These are phyloP conservation scores for Adansonia gregorii DNA, from an alignment of 441 rosid genomes.

Conservation along the genomic window DNA sequence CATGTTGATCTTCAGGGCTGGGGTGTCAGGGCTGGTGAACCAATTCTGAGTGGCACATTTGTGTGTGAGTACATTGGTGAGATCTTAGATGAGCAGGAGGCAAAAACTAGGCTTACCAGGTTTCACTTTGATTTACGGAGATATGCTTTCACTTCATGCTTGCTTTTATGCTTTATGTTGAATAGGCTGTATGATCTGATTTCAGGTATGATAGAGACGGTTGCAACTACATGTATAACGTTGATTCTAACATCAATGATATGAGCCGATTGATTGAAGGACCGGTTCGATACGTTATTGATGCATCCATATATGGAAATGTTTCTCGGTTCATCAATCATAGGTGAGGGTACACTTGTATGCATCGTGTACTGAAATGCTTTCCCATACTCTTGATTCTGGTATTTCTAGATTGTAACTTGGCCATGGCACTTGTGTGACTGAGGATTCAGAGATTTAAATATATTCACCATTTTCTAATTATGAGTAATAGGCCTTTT, in stretches of 20 bases:
- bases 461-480: not conserved
- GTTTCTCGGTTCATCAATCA: constrained; percentile 93
- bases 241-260: constrained; percentile 74
- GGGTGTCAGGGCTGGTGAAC: constrained; percentile 91
- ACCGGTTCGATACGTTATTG: constrained; percentile 61
- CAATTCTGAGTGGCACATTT: constrained; percentile 88
- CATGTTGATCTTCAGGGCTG: constrained; percentile 69
- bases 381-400: not conserved
- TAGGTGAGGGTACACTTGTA: constrained; percentile 55
- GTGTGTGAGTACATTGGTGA: constrained; percentile 91
- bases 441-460: not conserved
- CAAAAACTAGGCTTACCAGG: constrained; percentile 71
- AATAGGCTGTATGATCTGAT: constrained; percentile 22
- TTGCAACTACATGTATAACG: constrained; percentile 62
- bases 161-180: constrained; percentile 23
- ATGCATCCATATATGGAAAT: constrained; percentile 82
- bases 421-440: constrained; percentile 18
- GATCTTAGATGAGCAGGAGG: constrained; percentile 72
- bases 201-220: constrained; percentile 66
- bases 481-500: not conserved
- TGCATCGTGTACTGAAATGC: constrained; percentile 5
- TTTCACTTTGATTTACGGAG: constrained; percentile 29
- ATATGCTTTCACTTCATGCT: constrained; percentile 16
- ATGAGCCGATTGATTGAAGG: constrained; percentile 81
- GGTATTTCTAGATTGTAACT: constrained; percentile 1